Conservation (phyloP, 306 rosid species). For the Morella rubra region DNA sequence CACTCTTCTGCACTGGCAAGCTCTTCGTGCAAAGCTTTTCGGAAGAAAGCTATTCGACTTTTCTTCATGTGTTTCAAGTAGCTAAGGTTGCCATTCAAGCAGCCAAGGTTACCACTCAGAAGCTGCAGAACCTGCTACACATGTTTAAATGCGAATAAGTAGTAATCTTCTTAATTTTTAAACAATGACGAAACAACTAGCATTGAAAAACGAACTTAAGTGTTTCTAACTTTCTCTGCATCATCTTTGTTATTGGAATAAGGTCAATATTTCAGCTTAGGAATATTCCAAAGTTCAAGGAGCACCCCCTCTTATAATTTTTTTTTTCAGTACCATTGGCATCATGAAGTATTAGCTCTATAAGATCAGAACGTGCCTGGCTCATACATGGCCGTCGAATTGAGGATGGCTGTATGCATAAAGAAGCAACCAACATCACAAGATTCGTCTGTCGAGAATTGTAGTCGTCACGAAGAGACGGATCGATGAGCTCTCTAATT, state of each 20-base stretch:
- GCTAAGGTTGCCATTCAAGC: conserved; percentile 74
- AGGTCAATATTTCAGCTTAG: neutral
- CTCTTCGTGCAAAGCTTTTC: conserved; percentile 63
- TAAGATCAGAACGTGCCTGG: conserved; percentile 50
- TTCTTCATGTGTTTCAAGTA: conserved; percentile 70
- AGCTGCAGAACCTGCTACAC: conserved; percentile 70
- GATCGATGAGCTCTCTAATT: conserved; percentile 58
- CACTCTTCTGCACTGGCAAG: conserved; percentile 39
- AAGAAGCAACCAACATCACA: conserved; percentile 70
- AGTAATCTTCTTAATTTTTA: no score
- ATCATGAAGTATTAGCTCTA: neutral
- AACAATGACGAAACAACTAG: no score
- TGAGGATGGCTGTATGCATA: conserved; percentile 81
- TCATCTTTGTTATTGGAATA: neutral
- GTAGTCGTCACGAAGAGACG: conserved; percentile 51
- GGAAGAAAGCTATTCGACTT: conserved; percentile 47
- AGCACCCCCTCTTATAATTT: neutral
- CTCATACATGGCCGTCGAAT: conserved; percentile 77
- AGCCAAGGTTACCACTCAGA: conserved; percentile 70
- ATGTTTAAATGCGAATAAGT: conserved; percentile 3
- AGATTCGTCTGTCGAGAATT: conserved; percentile 57
- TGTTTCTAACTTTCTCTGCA: neutral
- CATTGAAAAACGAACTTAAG: neutral
- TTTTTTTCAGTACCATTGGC: neutral
- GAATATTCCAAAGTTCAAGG: neutral